Evolutionary conservation across 2,329 filamentous ascomycete species (phyloP), one percentile per base, ranked within the genome.

Genomic region (Phoma sp.): DNA sequence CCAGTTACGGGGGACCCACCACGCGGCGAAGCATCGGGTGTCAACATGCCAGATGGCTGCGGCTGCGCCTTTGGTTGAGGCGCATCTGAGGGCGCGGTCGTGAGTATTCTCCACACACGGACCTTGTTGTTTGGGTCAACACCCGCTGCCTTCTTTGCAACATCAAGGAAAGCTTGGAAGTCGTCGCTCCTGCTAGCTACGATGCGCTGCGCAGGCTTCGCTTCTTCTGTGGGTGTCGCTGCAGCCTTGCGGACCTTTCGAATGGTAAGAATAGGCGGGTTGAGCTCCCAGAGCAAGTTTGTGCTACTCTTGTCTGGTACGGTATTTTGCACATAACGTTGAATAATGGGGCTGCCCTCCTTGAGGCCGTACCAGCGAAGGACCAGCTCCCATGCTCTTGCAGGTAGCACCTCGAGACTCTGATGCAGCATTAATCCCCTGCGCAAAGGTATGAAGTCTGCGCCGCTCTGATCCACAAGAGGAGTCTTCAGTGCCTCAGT

Each of bases 181-280:
- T 80, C 84, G 43, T 84, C 86, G 42, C 85, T 86, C 59, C 87
- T 85, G 68, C 91, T 95, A 46, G 88, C 86, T 20, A 92, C 83
- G 32, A 93, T 76, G 43, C 84, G 83, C 5, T 86, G 80, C 1
- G 92, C 87, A 5, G 84, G 77, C 14, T 84, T 83, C 30, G 84
- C 81, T 48, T 77, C 83, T 10, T 87, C 84, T 65, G 87, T 87
- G 50, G 89, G 76, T 1, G 81, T 77, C 65, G 87, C 83, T 30
- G 85, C 78, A 1, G 84, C 53, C 62, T 81, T 81, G 72, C 87
- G 88, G 1, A 98, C 80, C 62, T 93, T 92, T 69, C 96, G 87
- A 56, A 98, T 81, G 1, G 87, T 91, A 72, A 97, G 91, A 36
- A 96, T 82, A 0, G 91, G 92, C 4, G 93, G 95, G 66, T 92